Base-by-base conservation (phyloP, 768 basidiomycete species). In the Boletellus emodensis region DNA sequence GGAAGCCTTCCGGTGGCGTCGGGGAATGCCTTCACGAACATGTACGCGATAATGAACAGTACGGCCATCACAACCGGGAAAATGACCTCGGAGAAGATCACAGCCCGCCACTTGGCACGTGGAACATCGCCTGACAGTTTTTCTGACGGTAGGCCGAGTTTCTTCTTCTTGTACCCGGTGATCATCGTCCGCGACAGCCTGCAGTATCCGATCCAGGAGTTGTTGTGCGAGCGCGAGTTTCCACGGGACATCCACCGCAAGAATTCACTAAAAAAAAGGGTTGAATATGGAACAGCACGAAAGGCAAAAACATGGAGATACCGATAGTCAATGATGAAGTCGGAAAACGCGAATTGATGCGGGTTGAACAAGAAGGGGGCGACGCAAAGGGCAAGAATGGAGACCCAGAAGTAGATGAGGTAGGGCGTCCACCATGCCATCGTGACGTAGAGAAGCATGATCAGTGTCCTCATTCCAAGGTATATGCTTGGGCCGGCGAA, bases 91-190 rank as follows among this genome's bases (percentile, higher is more conserved):
- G 90, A 87, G 58, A 91, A 80, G 49, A 95, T 70, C 52, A 95
- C 91, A 10, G 92, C 86, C 43, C 89, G 84, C 93, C 92, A 95
- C 35, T 83, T 81, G 10, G 94, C 96, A 40, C 95, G 84, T 17
- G 96, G 95, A 33, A 93, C 87, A 65, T 98, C 96, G 46, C 88
- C 88, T 6, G 94, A 94, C 24, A 98, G 78, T 71, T 96, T 98
- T 71, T 98, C 95, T 0, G 94, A 97, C 2, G 96, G 96, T 63
- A 93, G 88, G 18, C 96, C 96, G 6, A 99, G 83, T 58, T 84
- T 83, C 79, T 98, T 97, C 76, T 90, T 91, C 81, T 98, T 98
- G 83, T 94, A 99, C n/a, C 96, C 96, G 15, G 96, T 99, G 65
- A 99, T 95, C 82, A 92, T 88, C 15, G 96, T 99, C 45, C 96